phyloP scores from a whole-genome alignment of 2,329 filamentous ascomycete genomes.

The Endocalyx cinctus region DNA sequence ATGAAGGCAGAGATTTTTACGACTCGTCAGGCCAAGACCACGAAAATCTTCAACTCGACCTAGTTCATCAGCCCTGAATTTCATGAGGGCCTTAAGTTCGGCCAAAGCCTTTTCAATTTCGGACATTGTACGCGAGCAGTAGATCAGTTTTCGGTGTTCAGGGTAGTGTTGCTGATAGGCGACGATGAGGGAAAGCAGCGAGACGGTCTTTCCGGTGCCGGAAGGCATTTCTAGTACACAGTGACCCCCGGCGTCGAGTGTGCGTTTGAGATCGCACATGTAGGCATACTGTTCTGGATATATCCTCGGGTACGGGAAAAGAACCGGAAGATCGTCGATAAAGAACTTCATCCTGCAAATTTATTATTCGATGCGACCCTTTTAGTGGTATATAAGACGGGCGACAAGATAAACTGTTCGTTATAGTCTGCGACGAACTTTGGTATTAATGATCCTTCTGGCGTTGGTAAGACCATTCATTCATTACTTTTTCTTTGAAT shows the following conservation, averaged over 20 bases:
- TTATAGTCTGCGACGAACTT: no score
- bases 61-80: slow-evolving; percentile 85
- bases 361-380: no score
- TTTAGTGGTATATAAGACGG: no score
- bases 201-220: slow-evolving; percentile 95
- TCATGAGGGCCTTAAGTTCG: slow-evolving; percentile 90
- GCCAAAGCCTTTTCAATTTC: slow-evolving; percentile 97
- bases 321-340: slow-evolving; percentile 55
- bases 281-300: slow-evolving; percentile 68
- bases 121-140: slow-evolving; percentile 99
- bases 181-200: slow-evolving; percentile 88
- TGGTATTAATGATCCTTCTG: no score
- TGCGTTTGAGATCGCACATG: slow-evolving; percentile 83
- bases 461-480: no score
- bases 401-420: no score
- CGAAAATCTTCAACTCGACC: slow-evolving; percentile 89
- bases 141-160: slow-evolving; percentile 92
- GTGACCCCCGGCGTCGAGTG: slow-evolving; percentile 89
- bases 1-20: slow-evolving; percentile 95
- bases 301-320: slow-evolving; percentile 37
- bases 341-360: slow-evolving; percentile 77
- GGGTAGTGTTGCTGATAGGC: slow-evolving; percentile 94
- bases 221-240: slow-evolving; percentile 99
- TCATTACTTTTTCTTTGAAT: no score
- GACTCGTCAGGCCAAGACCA: slow-evolving; percentile 85